Conservation (phyloP, 331 rosid species). For the Arachis monticola region DNA sequence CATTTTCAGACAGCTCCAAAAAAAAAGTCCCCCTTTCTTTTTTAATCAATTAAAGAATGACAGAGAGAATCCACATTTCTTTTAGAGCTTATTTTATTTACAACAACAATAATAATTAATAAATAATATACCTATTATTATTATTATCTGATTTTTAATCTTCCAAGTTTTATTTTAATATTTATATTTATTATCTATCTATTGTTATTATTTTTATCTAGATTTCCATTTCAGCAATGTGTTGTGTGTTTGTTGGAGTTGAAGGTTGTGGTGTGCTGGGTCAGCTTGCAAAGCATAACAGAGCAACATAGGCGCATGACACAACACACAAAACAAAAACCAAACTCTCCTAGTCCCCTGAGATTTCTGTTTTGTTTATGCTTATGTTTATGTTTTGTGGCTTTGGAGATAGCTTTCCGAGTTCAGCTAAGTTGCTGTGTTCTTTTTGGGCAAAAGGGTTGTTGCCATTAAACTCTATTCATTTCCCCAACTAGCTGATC, state of each 20-base stretch:
- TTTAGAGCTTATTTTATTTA: conserved; percentile 13
- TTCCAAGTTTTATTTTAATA: background rate
- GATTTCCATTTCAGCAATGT: conserved; percentile 51
- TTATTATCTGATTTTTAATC: conserved; percentile 6
- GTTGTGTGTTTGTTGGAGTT: conserved; percentile 15
- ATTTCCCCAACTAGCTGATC: conserved; percentile 37
- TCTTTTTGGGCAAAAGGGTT: conserved; percentile 34
- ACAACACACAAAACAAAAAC: conserved; percentile 22
- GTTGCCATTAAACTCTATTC: conserved; percentile 20
- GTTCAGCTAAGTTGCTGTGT: conserved; percentile 41
- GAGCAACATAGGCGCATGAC: background rate
- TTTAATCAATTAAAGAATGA: background rate
- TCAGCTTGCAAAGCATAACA: conserved; percentile 46
- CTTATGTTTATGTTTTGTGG: conserved; percentile 36
- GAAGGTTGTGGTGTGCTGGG: conserved; percentile 66
- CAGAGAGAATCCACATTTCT: conserved; percentile 43
- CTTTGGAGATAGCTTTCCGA: conserved; percentile 50
- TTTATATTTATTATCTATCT: conserved; percentile 11
- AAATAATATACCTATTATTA: background rate
- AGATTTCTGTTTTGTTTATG: conserved; percentile 43
- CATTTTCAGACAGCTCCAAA: conserved; percentile 13
- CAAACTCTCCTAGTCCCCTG: conserved; percentile 47
- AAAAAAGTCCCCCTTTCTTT: background rate
- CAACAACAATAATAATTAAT: background rate
- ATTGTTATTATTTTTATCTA: conserved; percentile 9